Percentiles rank a stretch among this genome's conserved stretches.
Conservation (phyloP, 1,139 yeast genomes). For the Yamadazyma siamensis region DNA sequence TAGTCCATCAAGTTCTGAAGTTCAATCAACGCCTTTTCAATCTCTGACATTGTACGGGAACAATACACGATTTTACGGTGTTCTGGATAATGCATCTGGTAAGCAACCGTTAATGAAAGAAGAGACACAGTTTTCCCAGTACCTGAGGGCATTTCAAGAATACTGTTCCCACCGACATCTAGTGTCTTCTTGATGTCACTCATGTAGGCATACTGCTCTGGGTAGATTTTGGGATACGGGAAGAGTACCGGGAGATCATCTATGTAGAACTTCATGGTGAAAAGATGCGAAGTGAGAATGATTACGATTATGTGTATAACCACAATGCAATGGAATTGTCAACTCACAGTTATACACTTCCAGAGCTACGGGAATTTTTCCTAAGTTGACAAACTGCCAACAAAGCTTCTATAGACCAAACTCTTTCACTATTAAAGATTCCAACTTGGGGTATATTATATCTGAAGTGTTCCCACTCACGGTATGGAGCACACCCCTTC, state of each 20-base stretch:
- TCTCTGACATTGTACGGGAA: conserved; percentile 99
- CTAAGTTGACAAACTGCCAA: too few species aligned
- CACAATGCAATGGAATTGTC: too few species aligned
- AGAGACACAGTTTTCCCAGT: conserved; percentile 96
- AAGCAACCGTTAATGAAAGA: conserved; percentile 87
- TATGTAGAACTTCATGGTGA: conserved; percentile 69
- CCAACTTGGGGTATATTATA: conserved; percentile 66
- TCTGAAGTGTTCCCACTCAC: conserved; percentile 82
- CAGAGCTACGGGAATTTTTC: too few species aligned
- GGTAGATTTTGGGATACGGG: conserved; percentile 97
- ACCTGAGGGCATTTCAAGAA: conserved; percentile 99
- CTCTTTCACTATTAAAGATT: conserved; percentile 33
- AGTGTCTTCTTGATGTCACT: conserved; percentile 88
- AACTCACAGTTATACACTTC: too few species aligned
- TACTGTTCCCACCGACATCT: conserved; percentile 97
- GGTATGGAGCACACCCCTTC: conserved; percentile 49
- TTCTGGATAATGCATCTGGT: conserved; percentile 93
- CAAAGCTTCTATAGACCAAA: conserved; percentile 16
- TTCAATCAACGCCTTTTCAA: conserved; percentile 96
- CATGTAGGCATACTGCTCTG: conserved; percentile 98
- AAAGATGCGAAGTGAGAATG: neutral
- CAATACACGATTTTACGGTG: conserved; percentile 93
- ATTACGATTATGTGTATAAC: too few species aligned
- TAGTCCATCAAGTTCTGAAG: conserved; percentile 84
- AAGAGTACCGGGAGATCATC: conserved; percentile 94